Conservation (phyloP, 345 rosid genomes). For the Eucalyptus shirleyi region DNA sequence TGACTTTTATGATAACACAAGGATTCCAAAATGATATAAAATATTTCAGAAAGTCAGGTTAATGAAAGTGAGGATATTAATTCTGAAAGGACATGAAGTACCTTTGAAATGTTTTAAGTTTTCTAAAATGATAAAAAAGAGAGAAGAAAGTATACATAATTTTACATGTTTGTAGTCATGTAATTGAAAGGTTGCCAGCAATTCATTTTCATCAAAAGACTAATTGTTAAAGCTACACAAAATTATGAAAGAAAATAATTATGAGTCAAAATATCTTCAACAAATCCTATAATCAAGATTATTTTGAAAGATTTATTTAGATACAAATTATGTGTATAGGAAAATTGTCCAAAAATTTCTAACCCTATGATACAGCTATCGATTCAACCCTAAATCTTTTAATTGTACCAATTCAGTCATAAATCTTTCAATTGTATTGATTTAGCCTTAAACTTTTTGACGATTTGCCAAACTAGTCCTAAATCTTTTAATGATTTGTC, state of each 20-base stretch:
- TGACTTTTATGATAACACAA: neutral
- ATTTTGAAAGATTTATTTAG: neutral
- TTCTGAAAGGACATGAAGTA: neutral
- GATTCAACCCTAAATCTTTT: rapidly evolving
- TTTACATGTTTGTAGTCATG: neutral
- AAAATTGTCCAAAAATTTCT: too few species aligned
- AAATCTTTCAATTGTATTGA: too few species aligned
- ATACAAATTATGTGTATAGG: neutral
- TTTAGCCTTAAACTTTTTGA: too few species aligned
- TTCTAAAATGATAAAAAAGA: neutral
- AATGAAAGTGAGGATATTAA: neutral
- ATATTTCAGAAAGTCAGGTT: neutral
- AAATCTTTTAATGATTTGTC: too few species aligned
- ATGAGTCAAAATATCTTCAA: neutral
- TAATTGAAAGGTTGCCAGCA: neutral
- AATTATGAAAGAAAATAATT: neutral
- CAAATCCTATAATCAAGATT: neutral
- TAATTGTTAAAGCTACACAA: neutral
- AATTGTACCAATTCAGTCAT: too few species aligned
- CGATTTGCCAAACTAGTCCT: too few species aligned
- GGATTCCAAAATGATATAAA: neutral
- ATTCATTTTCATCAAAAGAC: neutral
- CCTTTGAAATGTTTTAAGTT: neutral
- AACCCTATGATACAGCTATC: rapidly evolving
- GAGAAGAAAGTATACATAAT: neutral